Percentiles rank a stretch among this genome's conserved stretches.
Evolutionary conservation across 345 rosid species (phyloP).

Genomic region (Corymbia maculata): DNA sequence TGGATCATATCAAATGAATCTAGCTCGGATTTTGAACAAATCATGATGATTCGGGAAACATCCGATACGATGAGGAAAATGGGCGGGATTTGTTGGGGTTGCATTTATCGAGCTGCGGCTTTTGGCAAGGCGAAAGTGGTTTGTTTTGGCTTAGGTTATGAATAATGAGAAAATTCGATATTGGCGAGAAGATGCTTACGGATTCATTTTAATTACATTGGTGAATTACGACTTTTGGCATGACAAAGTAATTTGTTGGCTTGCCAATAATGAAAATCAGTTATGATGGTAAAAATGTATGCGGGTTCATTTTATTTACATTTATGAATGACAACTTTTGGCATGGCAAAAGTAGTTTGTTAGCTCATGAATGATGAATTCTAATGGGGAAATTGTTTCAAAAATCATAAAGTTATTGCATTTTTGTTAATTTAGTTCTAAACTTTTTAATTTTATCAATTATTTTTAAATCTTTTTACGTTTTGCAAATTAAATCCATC

Average conservation of each 20-base stretch:
- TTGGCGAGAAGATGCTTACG: neutral
- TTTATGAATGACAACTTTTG: too few species aligned
- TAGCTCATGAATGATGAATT: too few species aligned
- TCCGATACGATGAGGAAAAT: neutral
- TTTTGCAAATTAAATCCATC: too few species aligned
- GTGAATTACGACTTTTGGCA: neutral
- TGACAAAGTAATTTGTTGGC: neutral
- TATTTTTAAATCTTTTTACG: too few species aligned
- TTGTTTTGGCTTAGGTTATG: neutral
- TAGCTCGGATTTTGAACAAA: neutral
- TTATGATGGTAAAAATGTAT: too few species aligned
- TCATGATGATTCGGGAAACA: neutral
- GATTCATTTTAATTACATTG: neutral
- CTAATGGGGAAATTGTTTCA: too few species aligned
- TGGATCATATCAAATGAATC: neutral
- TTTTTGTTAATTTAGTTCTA: too few species aligned
- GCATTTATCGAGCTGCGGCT: neutral
- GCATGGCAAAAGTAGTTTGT: too few species aligned
- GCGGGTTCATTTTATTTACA: too few species aligned
- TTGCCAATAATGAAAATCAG: neutral
- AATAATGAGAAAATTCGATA: neutral
- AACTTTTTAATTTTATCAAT: too few species aligned
- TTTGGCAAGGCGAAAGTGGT: neutral
- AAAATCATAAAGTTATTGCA: too few species aligned
- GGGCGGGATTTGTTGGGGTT: neutral